These are phyloP conservation scores for Multifurca ochricompacta DNA, from an alignment of 768 basidiomycete genomes.

Conservation along the genomic window DNA sequence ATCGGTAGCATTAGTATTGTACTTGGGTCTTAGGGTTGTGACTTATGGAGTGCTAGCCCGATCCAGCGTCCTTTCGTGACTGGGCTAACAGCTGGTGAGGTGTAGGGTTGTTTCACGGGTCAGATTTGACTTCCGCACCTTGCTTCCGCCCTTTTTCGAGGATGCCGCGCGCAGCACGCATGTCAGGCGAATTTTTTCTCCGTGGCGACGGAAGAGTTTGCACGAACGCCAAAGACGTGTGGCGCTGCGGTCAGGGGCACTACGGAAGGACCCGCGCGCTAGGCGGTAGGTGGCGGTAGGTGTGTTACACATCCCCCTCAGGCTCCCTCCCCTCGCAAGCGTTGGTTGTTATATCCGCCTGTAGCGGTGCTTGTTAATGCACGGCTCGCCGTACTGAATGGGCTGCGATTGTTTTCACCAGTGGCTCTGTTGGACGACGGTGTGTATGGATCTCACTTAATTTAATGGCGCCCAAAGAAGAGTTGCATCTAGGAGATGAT, in stretches of 20 bases:
- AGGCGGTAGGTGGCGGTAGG: slow-evolving; percentile 4
- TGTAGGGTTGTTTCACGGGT: slow-evolving; percentile 85
- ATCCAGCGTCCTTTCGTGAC: too few relatives aligned
- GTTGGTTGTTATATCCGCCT: slow-evolving; percentile 65
- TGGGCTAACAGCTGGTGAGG: too few relatives aligned
- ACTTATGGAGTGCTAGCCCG: too few relatives aligned
- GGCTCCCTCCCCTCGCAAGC: too few relatives aligned
- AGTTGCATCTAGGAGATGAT: background rate
- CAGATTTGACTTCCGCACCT: slow-evolving; percentile 78
- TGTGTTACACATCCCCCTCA: slow-evolving; percentile 55
- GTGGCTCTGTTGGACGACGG: slow-evolving; percentile 51
- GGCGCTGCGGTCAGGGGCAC: slow-evolving; percentile 18
- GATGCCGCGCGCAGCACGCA: slow-evolving; percentile 52
- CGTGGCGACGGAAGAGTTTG: slow-evolving; percentile 29
- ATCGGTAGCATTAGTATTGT: too few relatives aligned
- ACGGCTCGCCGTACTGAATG: slow-evolving; percentile 66
- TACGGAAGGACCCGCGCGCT: slow-evolving; percentile 17
- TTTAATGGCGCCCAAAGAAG: slow-evolving; percentile 9
- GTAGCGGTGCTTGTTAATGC: slow-evolving; percentile 67
- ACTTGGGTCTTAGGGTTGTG: too few relatives aligned
- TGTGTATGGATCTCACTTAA: slow-evolving; percentile 45
- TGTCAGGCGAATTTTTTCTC: slow-evolving; percentile 47
- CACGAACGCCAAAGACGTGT: slow-evolving; percentile 6
- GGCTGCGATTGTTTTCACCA: slow-evolving; percentile 75
- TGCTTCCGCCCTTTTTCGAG: slow-evolving; percentile 60